These are phyloP conservation scores for Elongisporangium senticosum DNA, from an alignment of 352 stramenopile genomes.

Conservation along the genomic window DNA sequence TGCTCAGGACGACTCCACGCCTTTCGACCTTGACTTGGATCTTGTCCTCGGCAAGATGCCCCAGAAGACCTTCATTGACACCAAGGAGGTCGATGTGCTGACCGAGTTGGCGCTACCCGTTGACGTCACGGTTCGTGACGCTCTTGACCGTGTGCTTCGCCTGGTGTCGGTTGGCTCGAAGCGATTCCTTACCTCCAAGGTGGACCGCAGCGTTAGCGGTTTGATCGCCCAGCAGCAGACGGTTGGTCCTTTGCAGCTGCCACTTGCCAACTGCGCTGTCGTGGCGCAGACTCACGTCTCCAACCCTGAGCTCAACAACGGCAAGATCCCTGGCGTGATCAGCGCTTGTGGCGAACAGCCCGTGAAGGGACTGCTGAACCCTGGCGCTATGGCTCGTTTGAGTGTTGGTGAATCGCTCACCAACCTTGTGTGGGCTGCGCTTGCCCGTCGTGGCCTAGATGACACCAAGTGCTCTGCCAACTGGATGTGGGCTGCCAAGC, in stretches of 20 bases:
- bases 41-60: constrained; percentile 99
- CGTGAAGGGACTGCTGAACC: constrained; percentile 95
- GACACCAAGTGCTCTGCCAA: constrained; percentile 98
- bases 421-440: constrained; percentile 97
- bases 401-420: constrained; percentile 97
- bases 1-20: constrained; percentile 89
- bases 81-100: constrained; percentile 47
- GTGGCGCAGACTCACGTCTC: constrained; percentile 95
- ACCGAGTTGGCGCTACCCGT: constrained; percentile 74
- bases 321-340: constrained; percentile 91
- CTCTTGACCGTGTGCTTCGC: constrained; percentile 93
- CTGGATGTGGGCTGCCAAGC: constrained; percentile 99
- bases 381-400: constrained; percentile 94
- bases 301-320: constrained; percentile 39
- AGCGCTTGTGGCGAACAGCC: constrained; percentile 96
- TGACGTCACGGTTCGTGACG: constrained; percentile 86
- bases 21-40: constrained; percentile 96
- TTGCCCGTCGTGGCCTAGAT: constrained; percentile 86
- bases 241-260: constrained; percentile 96
- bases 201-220: constrained; percentile 97
- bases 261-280: constrained; percentile 96
- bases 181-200: constrained; percentile 95
- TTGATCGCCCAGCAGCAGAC: constrained; percentile 98
- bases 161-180: constrained; percentile 97
- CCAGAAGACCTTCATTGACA: constrained; percentile 97